Evolutionary conservation across 768 basidiomycete species (phyloP), one percentile per base, ranked within the genome.

Genomic region (Rhodosporidiobolus sp.): DNA sequence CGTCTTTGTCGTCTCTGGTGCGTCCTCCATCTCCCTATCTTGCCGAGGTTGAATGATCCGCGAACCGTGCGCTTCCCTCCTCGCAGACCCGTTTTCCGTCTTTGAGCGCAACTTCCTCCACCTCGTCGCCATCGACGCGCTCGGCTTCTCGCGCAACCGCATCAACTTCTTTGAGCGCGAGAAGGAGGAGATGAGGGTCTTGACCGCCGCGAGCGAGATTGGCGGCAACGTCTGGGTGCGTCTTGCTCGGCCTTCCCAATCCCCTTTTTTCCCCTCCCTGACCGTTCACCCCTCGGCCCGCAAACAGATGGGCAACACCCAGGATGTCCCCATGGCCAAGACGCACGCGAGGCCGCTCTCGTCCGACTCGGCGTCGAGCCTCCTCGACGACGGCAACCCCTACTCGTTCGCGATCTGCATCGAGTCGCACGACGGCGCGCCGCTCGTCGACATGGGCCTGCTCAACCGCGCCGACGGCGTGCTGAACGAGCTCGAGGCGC

Each of bases 121-220:
- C 43, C 79, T 83, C 52, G 80, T 83, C 63, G 78, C 78, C 17
- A 73, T 81, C 49, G 78, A 81, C 70, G 72, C 76, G n/a, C 50
- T 60, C 52, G 82, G 81, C 45, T 74, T 67, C 55, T 30, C 70
- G 14, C 66, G 74, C 38, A 76, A 78, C 67, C 73, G 77, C 43
- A 86, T 92, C 79, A 87, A 91, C 79, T 92, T 94, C 80, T 88
- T 90, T 22, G 86, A 87, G 78, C 85, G 91, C 46, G 92, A 95
- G 82, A 87, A 87, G 81, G 90, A 91, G 72, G 93, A 94, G 83
- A 94, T 94, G 91, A 84, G 89, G 20, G 89, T 90, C 78, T 83
- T 94, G 65, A 95, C 93, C 0, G 85, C 87, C 69, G 90, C 91
- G 12, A 88, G 86, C 30, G 90, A 91, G 82, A 92, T 94, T 64